phyloP scores from a whole-genome alignment of 2,329 filamentous ascomycete species.

The Penicillium sp. region DNA sequence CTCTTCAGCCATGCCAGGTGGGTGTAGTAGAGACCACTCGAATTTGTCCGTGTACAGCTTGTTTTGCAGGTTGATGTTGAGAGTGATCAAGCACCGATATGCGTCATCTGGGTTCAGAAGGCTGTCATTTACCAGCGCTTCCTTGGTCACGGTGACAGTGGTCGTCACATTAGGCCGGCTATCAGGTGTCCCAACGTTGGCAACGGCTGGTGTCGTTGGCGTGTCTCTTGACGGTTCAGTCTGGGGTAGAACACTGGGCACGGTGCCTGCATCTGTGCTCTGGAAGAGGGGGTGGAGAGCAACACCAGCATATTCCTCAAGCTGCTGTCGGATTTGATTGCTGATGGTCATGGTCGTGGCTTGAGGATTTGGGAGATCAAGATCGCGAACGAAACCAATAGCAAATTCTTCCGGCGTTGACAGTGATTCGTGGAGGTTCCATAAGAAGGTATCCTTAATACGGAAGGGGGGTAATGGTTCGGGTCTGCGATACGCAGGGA shows the following conservation, averaged over 20 bases:
- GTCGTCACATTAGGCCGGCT: slow-evolving; percentile 24
- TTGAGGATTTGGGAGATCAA: slow-evolving; percentile 79
- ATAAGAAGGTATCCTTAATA: slow-evolving; percentile 91
- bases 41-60: slow-evolving; percentile 95
- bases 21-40: slow-evolving; percentile 93
- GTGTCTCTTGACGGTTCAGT: slow-evolving; percentile 52
- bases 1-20: slow-evolving; percentile 84
- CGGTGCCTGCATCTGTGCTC: slow-evolving; percentile 33
- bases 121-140: slow-evolving; percentile 60
- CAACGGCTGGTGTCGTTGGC: slow-evolving; percentile 54
- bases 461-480: slow-evolving; percentile 82
- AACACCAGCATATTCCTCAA: slow-evolving; percentile 94
- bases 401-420: slow-evolving; percentile 96
- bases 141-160: slow-evolving; percentile 34
- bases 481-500: slow-evolving; percentile 75
- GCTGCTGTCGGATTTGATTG: slow-evolving; percentile 88
- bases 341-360: slow-evolving; percentile 76
- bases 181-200: slow-evolving; percentile 61
- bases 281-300: slow-evolving; percentile 92
- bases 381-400: slow-evolving; percentile 82
- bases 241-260: slow-evolving; percentile 22
- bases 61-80: slow-evolving; percentile 90
- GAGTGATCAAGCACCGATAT: slow-evolving; percentile 85
- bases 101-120: slow-evolving; percentile 88
- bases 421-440: slow-evolving; percentile 94